Conservation (phyloP, 805 yeast species). For the Candida stauntonica region DNA sequence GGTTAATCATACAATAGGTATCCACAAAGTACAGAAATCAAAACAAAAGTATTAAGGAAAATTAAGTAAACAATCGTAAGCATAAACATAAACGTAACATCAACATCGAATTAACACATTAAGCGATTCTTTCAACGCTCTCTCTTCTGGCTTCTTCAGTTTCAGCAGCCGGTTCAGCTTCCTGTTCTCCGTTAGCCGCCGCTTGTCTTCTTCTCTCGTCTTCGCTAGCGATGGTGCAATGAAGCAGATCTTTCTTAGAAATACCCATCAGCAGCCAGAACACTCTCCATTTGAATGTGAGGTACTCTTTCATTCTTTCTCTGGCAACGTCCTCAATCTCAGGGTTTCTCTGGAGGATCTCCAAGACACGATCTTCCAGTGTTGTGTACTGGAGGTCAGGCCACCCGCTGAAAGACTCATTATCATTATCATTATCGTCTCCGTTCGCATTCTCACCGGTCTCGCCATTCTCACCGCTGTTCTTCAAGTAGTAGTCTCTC, state of each 20-base stretch:
- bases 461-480: slow-evolving; percentile 15
- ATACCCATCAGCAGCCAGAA: slow-evolving; percentile 61
- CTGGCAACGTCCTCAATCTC: slow-evolving; percentile 44
- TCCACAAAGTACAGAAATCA: no score
- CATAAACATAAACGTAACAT: background rate
- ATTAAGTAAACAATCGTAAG: no score
- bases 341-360: slow-evolving; percentile 36
- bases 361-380: slow-evolving; percentile 37
- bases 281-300: slow-evolving; percentile 28
- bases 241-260: slow-evolving; percentile 40
- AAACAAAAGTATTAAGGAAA: no score
- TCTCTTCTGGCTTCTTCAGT: slow-evolving; percentile 9
- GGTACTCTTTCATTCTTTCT: slow-evolving; percentile 33
- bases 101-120: background rate
- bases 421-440: slow-evolving; percentile 30
- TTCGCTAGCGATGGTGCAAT: slow-evolving; percentile 41
- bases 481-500: slow-evolving; percentile 48
- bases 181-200: background rate
- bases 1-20: no score
- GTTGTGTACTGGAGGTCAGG: slow-evolving; percentile 37
- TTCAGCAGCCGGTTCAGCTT: background rate
- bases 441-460: slow-evolving; percentile 9
- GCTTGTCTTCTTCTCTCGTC: slow-evolving; percentile 9
- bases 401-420: slow-evolving; percentile 20
- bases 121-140: slow-evolving; percentile 14